Conservation (phyloP, 495 filamentous ascomycete species). For the Bombardia bombarda region DNA sequence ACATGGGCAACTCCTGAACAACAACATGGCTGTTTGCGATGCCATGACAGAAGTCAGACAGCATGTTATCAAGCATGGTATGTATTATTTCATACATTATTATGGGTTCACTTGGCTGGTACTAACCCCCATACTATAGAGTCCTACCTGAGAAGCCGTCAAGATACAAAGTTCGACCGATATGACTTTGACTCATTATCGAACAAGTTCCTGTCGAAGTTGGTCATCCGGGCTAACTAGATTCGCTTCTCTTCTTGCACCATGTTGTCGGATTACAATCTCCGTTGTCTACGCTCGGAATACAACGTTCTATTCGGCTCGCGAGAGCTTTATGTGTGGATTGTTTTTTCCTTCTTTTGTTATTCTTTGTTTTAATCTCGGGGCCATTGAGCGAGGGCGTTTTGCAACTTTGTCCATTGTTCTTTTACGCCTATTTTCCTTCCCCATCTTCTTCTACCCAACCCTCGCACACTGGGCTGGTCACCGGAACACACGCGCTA, state of each 20-base stretch:
- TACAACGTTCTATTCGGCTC: constrained; percentile 16
- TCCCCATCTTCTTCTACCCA: background rate
- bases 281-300: constrained; percentile 11
- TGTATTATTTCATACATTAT: constrained; percentile 23
- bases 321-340: constrained; percentile 18
- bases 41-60: constrained; percentile 88
- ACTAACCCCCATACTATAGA: constrained; percentile 29
- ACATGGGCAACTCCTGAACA: constrained; percentile 78
- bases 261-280: constrained; percentile 16
- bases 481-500: background rate
- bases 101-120: background rate
- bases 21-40: constrained; percentile 82
- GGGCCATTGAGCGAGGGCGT: constrained; percentile 22
- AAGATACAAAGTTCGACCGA: constrained; percentile 68
- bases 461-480: background rate
- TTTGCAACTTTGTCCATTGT: constrained; percentile 8
- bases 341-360: no score
- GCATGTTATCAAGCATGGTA: constrained; percentile 85
- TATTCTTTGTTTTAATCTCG: constrained; percentile 15
- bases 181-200: constrained; percentile 87
- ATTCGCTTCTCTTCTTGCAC: constrained; percentile 18
- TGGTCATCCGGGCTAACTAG: constrained; percentile 88
- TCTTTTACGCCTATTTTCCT: background rate
- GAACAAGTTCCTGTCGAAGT: constrained; percentile 88
- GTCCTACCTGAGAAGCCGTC: constrained; percentile 46